Evolutionary conservation across 352 stramenopile genomes (phyloP).

Genomic region (Pythium phragmiticola): DNA sequence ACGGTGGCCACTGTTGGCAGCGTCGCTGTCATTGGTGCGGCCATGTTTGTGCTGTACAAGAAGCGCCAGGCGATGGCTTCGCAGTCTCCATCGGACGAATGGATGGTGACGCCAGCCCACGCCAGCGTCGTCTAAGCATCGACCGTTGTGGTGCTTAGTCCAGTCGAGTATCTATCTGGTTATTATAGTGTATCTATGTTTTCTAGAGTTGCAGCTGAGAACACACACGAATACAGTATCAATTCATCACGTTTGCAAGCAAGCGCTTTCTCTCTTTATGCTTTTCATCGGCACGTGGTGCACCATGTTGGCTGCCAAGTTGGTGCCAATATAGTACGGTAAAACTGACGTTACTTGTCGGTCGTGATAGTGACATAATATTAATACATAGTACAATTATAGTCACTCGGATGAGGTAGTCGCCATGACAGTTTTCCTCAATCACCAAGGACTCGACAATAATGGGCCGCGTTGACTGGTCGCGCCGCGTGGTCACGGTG

Average conservation of each 20-base stretch:
- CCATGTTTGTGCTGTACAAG: conserved; percentile 22
- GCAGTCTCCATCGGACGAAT: not conserved
- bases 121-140: conserved; percentile 18
- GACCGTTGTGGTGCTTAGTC: not conserved
- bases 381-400: not conserved
- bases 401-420: not conserved
- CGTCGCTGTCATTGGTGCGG: conserved; percentile 18
- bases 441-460: not conserved
- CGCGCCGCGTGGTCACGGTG: conserved; percentile 50
- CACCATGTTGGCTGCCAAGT: too few relatives aligned
- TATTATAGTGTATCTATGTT: not conserved
- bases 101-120: conserved; percentile 13
- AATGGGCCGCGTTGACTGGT: conserved; percentile 51
- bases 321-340: too few relatives aligned
- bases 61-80: conserved; percentile 4
- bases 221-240: too few relatives aligned
- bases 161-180: conserved; percentile 2
- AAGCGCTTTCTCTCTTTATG: too few relatives aligned
- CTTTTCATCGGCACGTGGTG: too few relatives aligned
- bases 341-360: too few relatives aligned
- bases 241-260: too few relatives aligned
- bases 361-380: too few relatives aligned
- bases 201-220: not conserved
- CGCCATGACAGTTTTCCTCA: not conserved
- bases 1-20: conserved; percentile 15